Base-by-base conservation (phyloP, 768 basidiomycete genomes). In the Boletellus ananiceps region DNA sequence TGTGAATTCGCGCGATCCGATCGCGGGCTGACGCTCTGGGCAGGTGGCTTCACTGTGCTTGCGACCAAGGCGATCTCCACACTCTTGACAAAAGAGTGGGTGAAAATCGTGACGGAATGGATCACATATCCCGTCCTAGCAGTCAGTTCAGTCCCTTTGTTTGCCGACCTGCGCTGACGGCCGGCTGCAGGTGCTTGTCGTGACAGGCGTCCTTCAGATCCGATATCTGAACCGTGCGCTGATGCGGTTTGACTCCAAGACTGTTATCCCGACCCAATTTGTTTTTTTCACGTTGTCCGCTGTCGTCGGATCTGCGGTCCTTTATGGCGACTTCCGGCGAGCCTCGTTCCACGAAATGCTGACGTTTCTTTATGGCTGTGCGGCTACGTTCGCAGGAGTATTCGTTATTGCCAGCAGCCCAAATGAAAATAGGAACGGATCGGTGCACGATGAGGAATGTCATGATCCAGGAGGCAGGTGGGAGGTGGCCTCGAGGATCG, bases 241-340 rank as follows among this genome's bases (percentile, higher is more conserved):
- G 40, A 94, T 91, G 83, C 80, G 84, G 18, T 98, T 97, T 65
- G 92, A 96, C 62, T 84, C 88, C 67, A 95, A 96, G 72, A 88
- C 85, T 45, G 94, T 97, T 21, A 91, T 98, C 55, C 95, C 94
- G 5, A 85, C 84, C 13, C 94, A 97, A 73, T 98, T 96, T 65
- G 92, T 95, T 27, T 76, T 93, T 48, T 98, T 98, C 72, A 94
- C 90, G 21, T 74, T 98, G 32, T 92, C 90, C 5, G 92, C 91
- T 5, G 94, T 99, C 57, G 72, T 89, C 47, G 95, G 94, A 23
- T 94, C 92, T 4, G 92, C 90, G 2, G 84, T 99, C 14, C 77
- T 99, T 1, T 99, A 95, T 63, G 87, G 90, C 21, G 95, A 99
- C 67, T 99, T 99, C 71, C 77, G 81, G 56, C 81, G 80, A 52